Percentiles rank a stretch among this genome's conserved stretches.
These are phyloP conservation scores for Ceratocystis huliohia DNA, from an alignment of 2,329 filamentous ascomycete species.

Conservation along the genomic window DNA sequence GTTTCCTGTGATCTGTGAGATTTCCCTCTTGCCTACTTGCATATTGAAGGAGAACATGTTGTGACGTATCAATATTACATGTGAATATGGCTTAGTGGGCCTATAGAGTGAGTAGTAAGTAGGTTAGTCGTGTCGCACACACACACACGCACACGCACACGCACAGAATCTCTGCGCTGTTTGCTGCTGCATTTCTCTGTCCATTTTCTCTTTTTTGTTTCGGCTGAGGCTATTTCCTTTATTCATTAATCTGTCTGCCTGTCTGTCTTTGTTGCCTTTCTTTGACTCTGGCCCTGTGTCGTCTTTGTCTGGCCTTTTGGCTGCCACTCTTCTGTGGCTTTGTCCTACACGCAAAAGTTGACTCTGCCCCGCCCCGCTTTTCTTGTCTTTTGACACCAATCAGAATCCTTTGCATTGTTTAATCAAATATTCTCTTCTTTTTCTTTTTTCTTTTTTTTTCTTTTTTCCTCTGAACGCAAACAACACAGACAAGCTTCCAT, in stretches of 20 bases:
- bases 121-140: too few relatives aligned
- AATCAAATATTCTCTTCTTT: neutral
- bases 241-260: too few relatives aligned
- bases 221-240: too few relatives aligned
- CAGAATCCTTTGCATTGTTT: slow-evolving; percentile 7
- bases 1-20: too few relatives aligned
- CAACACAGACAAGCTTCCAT: too few relatives aligned
- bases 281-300: neutral
- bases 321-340: neutral
- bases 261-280: neutral
- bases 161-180: too few relatives aligned
- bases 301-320: neutral
- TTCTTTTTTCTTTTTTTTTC: neutral
- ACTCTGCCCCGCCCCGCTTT: neutral
- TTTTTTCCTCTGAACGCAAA: neutral
- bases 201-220: neutral
- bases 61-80: too few relatives aligned
- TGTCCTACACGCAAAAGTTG: slow-evolving; percentile 5
- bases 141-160: too few relatives aligned
- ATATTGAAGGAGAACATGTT: too few relatives aligned
- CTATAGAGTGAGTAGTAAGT: too few relatives aligned
- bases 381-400: slow-evolving; percentile 4
- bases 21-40: too few relatives aligned
- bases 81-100: too few relatives aligned
- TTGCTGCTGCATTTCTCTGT: neutral